Evolutionary conservation across 2,329 filamentous ascomycete genomes (phyloP).

Genomic region (Xylogone sp.): DNA sequence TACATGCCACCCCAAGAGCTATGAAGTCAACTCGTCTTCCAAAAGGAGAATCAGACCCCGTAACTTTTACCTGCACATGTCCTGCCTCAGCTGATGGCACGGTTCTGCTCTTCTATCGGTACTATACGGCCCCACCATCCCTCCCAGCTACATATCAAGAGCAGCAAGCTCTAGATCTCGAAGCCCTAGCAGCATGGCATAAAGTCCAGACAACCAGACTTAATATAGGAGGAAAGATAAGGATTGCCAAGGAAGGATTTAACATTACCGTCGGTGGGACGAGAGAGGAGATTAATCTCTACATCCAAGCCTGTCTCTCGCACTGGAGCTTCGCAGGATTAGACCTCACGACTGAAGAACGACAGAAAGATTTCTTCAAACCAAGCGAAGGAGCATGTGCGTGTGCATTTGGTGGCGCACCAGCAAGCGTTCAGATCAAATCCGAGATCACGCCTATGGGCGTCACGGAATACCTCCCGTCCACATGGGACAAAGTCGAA

Average conservation of each 20-base stretch:
- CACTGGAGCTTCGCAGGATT: conserved; percentile 28
- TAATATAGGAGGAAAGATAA: conserved; percentile 24
- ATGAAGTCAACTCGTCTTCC: neutral
- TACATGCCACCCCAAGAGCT: neutral
- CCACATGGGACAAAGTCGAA: conserved; percentile 22
- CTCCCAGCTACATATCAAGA: conserved; percentile 10
- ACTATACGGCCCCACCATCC: conserved; percentile 21
- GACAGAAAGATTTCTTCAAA: neutral
- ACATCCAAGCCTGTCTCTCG: conserved; percentile 20
- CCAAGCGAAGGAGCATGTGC: conserved; percentile 10
- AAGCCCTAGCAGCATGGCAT: conserved; percentile 21
- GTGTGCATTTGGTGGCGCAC: conserved; percentile 22
- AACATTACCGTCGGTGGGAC: conserved; percentile 29
- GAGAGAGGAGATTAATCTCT: conserved; percentile 12
- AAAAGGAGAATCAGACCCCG: conserved; percentile 23
- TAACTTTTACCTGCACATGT: conserved; percentile 28
- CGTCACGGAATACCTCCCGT: conserved; percentile 25
- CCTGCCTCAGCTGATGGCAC: conserved; percentile 15
- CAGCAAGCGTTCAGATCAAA: conserved; percentile 18
- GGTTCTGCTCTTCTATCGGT: conserved; percentile 30
- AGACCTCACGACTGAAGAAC: conserved; percentile 11
- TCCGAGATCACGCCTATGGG: conserved; percentile 30
- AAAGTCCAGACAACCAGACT: conserved; percentile 10
- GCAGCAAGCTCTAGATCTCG: conserved; percentile 7
- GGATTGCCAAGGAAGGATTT: conserved; percentile 27